phyloP scores from a whole-genome alignment of 305 asterid species.

The Solanum hybrid region DNA sequence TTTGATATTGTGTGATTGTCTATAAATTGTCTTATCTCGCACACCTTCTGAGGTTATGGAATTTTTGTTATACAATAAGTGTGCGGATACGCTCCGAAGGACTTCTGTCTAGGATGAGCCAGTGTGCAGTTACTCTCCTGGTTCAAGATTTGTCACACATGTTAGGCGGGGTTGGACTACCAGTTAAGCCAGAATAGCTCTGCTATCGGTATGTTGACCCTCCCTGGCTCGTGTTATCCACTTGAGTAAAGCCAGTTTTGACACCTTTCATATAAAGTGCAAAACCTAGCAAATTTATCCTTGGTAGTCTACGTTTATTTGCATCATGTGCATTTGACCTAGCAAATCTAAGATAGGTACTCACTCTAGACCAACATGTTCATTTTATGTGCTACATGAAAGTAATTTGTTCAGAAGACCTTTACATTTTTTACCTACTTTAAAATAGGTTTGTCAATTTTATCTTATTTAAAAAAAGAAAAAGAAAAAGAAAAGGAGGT shows the following conservation, averaged over 20 bases:
- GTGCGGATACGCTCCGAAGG: neutral
- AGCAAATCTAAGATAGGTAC: neutral
- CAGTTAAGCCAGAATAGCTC: neutral
- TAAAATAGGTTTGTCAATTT: no score
- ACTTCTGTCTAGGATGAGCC: neutral
- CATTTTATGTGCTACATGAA: neutral
- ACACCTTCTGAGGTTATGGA: neutral
- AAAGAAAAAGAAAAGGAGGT: no score
- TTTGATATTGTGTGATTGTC: neutral
- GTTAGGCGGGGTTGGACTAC: neutral
- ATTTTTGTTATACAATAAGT: neutral
- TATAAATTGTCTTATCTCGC: neutral
- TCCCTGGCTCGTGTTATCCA: neutral
- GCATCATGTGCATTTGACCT: neutral
- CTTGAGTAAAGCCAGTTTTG: neutral
- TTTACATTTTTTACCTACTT: neutral
- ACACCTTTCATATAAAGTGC: neutral
- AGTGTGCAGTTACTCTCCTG: no score
- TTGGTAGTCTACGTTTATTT: no score
- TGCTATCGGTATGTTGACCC: neutral
- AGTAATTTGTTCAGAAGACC: neutral
- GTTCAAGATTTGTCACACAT: no score
- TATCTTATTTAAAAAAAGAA: neutral
- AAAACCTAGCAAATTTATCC: neutral
- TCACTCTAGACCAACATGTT: no score